These are phyloP conservation scores for Hordeum marinum DNA, from an alignment of 176 grass and related monocot genomes.

Conservation along the genomic window DNA sequence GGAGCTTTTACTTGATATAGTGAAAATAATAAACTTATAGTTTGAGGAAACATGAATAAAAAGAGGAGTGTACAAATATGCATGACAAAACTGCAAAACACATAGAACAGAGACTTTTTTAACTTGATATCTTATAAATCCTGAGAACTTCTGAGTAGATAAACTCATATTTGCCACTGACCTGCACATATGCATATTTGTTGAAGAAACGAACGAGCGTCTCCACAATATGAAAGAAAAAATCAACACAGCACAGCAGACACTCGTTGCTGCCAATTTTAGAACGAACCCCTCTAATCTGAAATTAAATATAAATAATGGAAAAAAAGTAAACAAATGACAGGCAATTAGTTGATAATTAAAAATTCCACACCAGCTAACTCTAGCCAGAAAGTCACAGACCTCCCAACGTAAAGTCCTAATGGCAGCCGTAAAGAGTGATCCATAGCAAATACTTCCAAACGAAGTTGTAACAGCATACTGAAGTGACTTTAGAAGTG, in stretches of 20 bases:
- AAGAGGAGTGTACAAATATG: neutral
- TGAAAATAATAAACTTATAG: neutral
- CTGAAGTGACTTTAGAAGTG: conserved; percentile 67
- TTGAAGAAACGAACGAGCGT: conserved; percentile 98
- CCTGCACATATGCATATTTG: conserved; percentile 99
- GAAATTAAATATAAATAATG: conserved; percentile 14
- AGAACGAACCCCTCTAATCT: conserved; percentile 92
- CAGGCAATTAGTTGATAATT: neutral
- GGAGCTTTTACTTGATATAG: neutral
- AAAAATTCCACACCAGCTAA: neutral
- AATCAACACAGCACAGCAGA: conserved; percentile 95
- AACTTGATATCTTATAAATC: neutral
- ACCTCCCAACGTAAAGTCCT: conserved; percentile 96
- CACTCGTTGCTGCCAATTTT: conserved; percentile 96
- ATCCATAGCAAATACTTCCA: conserved; percentile 99
- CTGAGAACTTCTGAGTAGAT: neutral
- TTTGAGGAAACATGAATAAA: neutral
- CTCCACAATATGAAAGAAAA: conserved; percentile 95
- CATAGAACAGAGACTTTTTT: neutral
- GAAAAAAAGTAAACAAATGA: neutral
- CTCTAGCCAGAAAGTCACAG: conserved; percentile 24
- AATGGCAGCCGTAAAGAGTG: conserved; percentile 96
- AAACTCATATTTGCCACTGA: conserved; percentile 31
- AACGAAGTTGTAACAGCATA: conserved; percentile 90
- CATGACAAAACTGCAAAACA: conserved; percentile 25